Evolutionary conservation across 1,284 basidiomycete species (phyloP).

Genomic region (Schizopora paradoxa): DNA sequence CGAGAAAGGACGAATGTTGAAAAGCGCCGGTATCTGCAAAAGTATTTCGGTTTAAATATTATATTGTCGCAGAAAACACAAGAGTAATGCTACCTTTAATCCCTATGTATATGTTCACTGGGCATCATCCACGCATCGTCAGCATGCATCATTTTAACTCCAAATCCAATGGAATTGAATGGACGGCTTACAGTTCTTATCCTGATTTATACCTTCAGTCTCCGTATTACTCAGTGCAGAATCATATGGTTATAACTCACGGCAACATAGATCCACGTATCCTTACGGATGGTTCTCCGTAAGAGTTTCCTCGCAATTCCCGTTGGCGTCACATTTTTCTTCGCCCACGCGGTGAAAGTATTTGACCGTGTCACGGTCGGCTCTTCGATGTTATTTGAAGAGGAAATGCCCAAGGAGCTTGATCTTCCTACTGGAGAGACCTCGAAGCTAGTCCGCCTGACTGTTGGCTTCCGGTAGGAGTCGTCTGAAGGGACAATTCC

Average conservation of each 20-base stretch:
- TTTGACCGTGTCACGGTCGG: not conserved
- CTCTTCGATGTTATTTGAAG: not conserved
- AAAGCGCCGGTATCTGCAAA: conserved; percentile 49
- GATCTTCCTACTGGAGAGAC: not conserved
- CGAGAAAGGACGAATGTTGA: conserved; percentile 65
- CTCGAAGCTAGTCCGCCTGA: conserved; percentile 26
- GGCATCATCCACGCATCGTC: too few species aligned
- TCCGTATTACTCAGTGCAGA: not conserved
- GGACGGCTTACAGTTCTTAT: conserved; percentile 41
- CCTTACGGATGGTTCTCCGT: conserved; percentile 53
- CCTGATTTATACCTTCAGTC: conserved; percentile 24
- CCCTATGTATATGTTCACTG: conserved; percentile 67
- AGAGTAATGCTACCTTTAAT: conserved; percentile 65
- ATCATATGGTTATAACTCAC: conserved; percentile 30
- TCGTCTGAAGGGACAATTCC: conserved; percentile 49
- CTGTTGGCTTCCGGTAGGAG: conserved; percentile 18
- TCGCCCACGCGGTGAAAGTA: not conserved
- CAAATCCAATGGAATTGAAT: not conserved
- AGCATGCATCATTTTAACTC: too few species aligned
- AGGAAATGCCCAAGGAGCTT: not conserved
- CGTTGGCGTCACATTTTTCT: conserved; percentile 40
- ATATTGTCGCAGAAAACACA: not conserved
- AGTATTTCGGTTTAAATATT: not conserved
- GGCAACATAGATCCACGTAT: conserved; percentile 69
- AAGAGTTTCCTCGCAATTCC: conserved; percentile 54